phyloP scores from a whole-genome alignment of 2,329 filamentous ascomycete genomes.

The Pestalotiopsis sp. region DNA sequence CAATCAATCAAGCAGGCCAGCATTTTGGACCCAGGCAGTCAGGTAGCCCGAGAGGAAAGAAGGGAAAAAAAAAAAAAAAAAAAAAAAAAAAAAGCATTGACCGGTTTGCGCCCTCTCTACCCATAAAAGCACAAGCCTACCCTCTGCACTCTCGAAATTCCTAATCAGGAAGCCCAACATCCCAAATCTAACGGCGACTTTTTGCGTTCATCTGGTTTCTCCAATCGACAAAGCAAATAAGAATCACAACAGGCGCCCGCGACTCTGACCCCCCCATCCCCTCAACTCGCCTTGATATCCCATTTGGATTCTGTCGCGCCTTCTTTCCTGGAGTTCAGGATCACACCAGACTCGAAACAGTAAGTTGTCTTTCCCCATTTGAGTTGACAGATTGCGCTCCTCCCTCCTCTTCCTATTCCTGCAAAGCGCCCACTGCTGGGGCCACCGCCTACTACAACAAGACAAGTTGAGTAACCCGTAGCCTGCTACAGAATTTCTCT shows the following conservation, averaged over 20 bases:
- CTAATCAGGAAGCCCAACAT: constrained; percentile 12
- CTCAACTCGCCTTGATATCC: constrained; percentile 21
- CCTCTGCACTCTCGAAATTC: constrained; percentile 6
- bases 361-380: constrained; percentile 45
- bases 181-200: not conserved
- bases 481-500: constrained; percentile 47
- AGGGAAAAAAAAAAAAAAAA: not conserved
- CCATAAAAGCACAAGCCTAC: constrained; percentile 11
- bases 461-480: constrained; percentile 30
- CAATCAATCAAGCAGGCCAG: not conserved
- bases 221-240: constrained; percentile 35
- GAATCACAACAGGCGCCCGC: constrained; percentile 23
- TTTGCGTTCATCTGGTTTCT: constrained; percentile 3
- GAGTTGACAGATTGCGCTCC: constrained; percentile 1
- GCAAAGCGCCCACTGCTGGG: constrained; percentile 11
- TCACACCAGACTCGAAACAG: constrained; percentile 52
- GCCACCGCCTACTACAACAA: constrained; percentile 35
- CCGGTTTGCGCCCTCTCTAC: constrained; percentile 4
- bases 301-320: constrained; percentile 36
- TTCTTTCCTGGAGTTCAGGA: constrained; percentile 48
- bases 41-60: not conserved
- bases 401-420: constrained; percentile 48
- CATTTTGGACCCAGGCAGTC: not conserved
- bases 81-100: not conserved
- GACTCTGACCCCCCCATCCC: not conserved